phyloP scores from a whole-genome alignment of 345 rosid species.

The Sonneratia caseolaris region DNA sequence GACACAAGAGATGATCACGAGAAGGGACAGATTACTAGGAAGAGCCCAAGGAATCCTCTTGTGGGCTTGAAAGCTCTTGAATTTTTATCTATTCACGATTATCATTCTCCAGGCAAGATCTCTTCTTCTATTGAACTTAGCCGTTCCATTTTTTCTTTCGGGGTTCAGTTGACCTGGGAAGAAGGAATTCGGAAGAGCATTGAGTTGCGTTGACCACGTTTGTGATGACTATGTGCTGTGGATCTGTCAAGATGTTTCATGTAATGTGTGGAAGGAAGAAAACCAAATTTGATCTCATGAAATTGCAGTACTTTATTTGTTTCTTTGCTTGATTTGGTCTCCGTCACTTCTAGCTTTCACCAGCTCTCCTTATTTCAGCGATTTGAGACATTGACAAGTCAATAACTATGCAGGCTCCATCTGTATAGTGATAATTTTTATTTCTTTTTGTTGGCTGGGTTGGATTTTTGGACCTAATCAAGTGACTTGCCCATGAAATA shows the following conservation, averaged over 20 bases:
- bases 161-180: background rate
- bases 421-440: background rate
- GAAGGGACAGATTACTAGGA: constrained; percentile 10
- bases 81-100: constrained; percentile 36
- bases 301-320: background rate
- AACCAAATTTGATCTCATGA: background rate
- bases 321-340: background rate
- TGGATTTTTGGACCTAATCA: no score
- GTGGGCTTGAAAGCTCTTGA: constrained; percentile 40
- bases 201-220: background rate
- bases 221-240: background rate
- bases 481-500: no score
- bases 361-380: background rate
- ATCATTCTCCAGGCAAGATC: constrained; percentile 31
- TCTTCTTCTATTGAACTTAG: background rate
- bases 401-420: background rate
- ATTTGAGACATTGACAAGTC: background rate
- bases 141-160: background rate
- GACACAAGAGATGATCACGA: constrained; percentile 20
- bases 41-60: constrained; percentile 21
- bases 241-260: background rate
- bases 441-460: background rate
- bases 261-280: background rate
- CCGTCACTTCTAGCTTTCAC: background rate
- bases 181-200: background rate